Evolutionary conservation across 1,284 basidiomycete genomes (phyloP), one percentile per base, ranked within the genome.

Genomic region (Ustilago shanxiensis): DNA sequence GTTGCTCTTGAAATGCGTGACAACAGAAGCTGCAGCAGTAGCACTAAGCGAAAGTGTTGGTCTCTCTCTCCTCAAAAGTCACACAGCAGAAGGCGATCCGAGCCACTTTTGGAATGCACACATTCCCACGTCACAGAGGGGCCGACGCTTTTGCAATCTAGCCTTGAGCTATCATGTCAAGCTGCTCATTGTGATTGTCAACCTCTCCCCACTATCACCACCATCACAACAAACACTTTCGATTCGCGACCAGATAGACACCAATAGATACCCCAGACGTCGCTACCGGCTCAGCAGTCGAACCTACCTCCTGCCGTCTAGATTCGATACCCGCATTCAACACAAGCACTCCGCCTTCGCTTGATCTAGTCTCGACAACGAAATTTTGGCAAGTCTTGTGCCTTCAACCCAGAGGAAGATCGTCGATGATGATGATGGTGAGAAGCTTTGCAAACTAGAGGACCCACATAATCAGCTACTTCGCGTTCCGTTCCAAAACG

Each of bases 1-100:
- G 53, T 47, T 56, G 60, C 24, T 28, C 18, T 20, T 24, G 14
- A 33, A 47, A 28, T 63, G 52, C n/a, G 41, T 47, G 39, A 39
- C 22, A 28, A 18, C 20, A 41, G n/a, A n/a, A n/a, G n/a, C n/a
- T n/a, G n/a, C n/a, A n/a, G n/a, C n/a, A n/a, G n/a, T n/a, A 18
- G 29, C 35, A 53, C 26, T 16, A 39, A 11, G n/a, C 29, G n/a
- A 31, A 63, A 51, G 61, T 64, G 61, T 64, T 64, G 54, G 54
- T 64, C 61, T n/a, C n/a, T n/a, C n/a, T n/a, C n/a, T n/a, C n/a
- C n/a, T 56, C 61, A 33, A 47, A 47, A 20, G 44, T 51, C 29
- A 31, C 49, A 31, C 49, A 31, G 22, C 49, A 41, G 22, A 29
- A 51, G 57, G 44, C 41, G 57, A 66, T 60, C 57, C 64, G 57